These are phyloP conservation scores for Talaromyces rugulosus DNA, from an alignment of 2,329 filamentous ascomycete species.

Conservation along the genomic window DNA sequence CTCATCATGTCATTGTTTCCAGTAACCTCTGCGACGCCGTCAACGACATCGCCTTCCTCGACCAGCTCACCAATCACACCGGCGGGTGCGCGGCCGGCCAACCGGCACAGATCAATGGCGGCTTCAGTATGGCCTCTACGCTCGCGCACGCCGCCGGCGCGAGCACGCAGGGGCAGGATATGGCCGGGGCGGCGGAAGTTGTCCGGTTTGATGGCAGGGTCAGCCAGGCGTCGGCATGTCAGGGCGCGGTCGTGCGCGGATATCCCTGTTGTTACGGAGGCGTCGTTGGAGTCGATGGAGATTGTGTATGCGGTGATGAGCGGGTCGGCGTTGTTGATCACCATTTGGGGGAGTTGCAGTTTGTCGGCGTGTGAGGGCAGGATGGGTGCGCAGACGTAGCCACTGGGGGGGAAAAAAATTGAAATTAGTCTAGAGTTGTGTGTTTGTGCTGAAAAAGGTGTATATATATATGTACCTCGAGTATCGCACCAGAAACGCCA, in stretches of 20 bases:
- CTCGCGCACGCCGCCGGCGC: conserved; percentile 73
- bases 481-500: conserved; percentile 93
- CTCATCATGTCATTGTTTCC: conserved; percentile 82
- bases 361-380: conserved; percentile 62
- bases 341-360: conserved; percentile 87
- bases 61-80: conserved; percentile 90
- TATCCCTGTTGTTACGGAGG: conserved; percentile 80
- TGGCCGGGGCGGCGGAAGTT: conserved; percentile 82
- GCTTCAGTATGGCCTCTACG: conserved; percentile 89
- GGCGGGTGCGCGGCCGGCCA: conserved; percentile 72
- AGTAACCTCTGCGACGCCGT: conserved; percentile 61
- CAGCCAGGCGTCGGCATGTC: conserved; percentile 73
- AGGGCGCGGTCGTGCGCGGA: conserved; percentile 80
- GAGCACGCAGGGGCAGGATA: conserved; percentile 77
- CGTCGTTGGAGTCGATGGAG: conserved; percentile 73
- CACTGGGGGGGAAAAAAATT: too few species aligned
- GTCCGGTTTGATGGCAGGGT: conserved; percentile 52
- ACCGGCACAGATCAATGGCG: conserved; percentile 79
- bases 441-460: not conserved
- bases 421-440: not conserved
- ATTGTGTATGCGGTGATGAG: conserved; percentile 92
- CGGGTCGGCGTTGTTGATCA: conserved; percentile 70
- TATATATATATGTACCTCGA: conserved; percentile 49
- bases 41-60: conserved; percentile 71
- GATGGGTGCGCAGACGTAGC: conserved; percentile 86